These are phyloP conservation scores for Trichomonascaceae sp. DNA, from an alignment of 1,139 yeast genomes.

Conservation along the genomic window DNA sequence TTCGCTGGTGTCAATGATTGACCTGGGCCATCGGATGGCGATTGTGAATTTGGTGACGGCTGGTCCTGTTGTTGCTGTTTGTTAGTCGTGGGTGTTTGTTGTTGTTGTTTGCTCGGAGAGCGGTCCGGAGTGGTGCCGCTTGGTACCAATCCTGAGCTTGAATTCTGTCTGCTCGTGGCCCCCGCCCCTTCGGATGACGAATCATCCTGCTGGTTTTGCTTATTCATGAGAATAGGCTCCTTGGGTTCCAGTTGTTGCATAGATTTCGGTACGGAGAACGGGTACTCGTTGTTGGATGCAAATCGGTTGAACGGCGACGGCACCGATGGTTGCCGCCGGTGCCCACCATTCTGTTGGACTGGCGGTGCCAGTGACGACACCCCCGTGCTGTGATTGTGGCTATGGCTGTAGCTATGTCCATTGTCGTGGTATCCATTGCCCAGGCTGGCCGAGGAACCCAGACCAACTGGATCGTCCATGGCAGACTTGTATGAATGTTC, in stretches of 20 bases:
- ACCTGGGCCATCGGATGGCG: too few species aligned
- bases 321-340: constrained; percentile 1
- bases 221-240: constrained; percentile 21
- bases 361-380: constrained; percentile 1
- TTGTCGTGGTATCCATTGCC: constrained; percentile 1
- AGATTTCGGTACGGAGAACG: constrained; percentile 20
- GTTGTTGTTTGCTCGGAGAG: too few species aligned
- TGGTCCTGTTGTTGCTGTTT: too few species aligned
- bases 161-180: not conserved
- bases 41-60: too few species aligned
- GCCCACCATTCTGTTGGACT: constrained; percentile 1
- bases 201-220: too few species aligned
- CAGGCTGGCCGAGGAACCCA: constrained; percentile 1
- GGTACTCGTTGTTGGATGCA: constrained; percentile 9
- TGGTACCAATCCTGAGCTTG: constrained; percentile 1
- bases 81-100: too few species aligned
- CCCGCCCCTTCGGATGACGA: not conserved
- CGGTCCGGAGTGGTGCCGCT: constrained; percentile 15
- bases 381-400: constrained; percentile 3
- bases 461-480: constrained; percentile 3
- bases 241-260: constrained; percentile 23
- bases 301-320: not conserved
- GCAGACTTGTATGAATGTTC: constrained; percentile 18
- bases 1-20: too few species aligned
- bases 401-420: not conserved